Evolutionary conservation across 2,329 filamentous ascomycete genomes (phyloP).

Genomic region (Colletotrichum godetiae): DNA sequence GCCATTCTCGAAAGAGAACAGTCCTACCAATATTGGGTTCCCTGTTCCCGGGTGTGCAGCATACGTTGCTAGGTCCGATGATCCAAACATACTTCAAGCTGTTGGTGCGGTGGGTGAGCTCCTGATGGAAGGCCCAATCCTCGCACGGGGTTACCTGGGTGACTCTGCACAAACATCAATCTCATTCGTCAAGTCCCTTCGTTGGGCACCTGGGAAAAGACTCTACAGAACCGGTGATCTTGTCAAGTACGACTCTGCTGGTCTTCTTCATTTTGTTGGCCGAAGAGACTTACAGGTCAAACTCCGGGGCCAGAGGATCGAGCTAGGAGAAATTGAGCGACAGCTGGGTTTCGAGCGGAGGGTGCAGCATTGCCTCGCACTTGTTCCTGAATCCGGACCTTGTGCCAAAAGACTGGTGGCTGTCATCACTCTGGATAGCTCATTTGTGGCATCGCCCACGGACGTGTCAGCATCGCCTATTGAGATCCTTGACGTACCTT

Average conservation of each 20-base stretch:
- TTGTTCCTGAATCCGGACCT: conserved; percentile 15
- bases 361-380: conserved; percentile 3
- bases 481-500: background rate
- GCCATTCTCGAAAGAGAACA: conserved; percentile 51
- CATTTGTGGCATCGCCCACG: too few relatives aligned
- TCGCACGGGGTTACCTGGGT: conserved; percentile 73
- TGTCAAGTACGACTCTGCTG: conserved; percentile 81
- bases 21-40: conserved; percentile 47
- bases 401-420: background rate
- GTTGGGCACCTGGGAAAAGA: conserved; percentile 66
- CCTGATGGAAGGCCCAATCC: conserved; percentile 37
- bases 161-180: conserved; percentile 68
- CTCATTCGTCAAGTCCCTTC: conserved; percentile 76
- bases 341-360: background rate
- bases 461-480: background rate
- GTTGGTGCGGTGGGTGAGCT: conserved; percentile 38
- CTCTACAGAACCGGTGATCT: conserved; percentile 87
- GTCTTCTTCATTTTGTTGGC: conserved; percentile 78
- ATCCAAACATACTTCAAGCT: conserved; percentile 10
- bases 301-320: conserved; percentile 81
- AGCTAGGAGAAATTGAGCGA: conserved; percentile 79
- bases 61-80: conserved; percentile 34
- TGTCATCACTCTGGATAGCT: background rate
- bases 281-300: conserved; percentile 85
- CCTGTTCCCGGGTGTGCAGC: conserved; percentile 37